A percentile compares a stretch with the other conserved stretches of the same genome.
These are phyloP conservation scores for Cryphonectria nitschkei DNA, from an alignment of 2,329 filamentous ascomycete genomes.

Conservation along the genomic window DNA sequence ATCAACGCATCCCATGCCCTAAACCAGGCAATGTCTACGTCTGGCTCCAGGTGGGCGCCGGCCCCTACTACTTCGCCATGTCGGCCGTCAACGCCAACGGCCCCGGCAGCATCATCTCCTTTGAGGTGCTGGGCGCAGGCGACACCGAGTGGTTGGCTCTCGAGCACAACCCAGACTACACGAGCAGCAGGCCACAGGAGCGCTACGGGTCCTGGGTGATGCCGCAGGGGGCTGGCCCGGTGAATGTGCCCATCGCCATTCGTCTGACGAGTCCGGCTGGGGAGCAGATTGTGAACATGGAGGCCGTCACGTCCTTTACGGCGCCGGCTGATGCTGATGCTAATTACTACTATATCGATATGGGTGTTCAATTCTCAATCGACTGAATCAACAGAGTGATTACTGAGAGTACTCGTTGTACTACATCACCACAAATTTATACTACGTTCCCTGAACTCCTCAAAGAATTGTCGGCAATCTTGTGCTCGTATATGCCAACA, in stretches of 20 bases:
- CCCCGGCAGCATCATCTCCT: slow-evolving; percentile 3
- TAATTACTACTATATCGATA: slow-evolving; percentile 10
- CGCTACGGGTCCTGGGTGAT: slow-evolving; percentile 16
- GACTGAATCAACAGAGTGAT: not conserved
- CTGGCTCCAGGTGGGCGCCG: slow-evolving; percentile 11
- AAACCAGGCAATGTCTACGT: slow-evolving; percentile 16
- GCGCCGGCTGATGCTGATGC: slow-evolving; percentile 9
- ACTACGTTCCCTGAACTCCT: not conserved
- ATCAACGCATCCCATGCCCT: slow-evolving; percentile 12
- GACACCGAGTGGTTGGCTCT: slow-evolving; percentile 9
- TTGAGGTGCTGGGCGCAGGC: slow-evolving; percentile 7
- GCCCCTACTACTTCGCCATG: slow-evolving; percentile 11
- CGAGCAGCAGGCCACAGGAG: slow-evolving; percentile 14
- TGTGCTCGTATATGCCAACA: slow-evolving; percentile 40
- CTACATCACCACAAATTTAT: too few relatives aligned
- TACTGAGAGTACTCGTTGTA: too few relatives aligned
- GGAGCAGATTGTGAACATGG: slow-evolving; percentile 13
- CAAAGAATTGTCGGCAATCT: not conserved
- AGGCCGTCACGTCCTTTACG: slow-evolving; percentile 5
- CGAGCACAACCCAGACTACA: slow-evolving; percentile 8
- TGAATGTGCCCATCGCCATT: not conserved
- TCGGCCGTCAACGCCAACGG: slow-evolving; percentile 16
- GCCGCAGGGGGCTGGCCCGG: not conserved
- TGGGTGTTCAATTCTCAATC: slow-evolving; percentile 7
- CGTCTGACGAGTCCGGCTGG: slow-evolving; percentile 10